Base-by-base conservation (phyloP, 2,329 filamentous ascomycete species). In the Trichoderma harzianum region DNA sequence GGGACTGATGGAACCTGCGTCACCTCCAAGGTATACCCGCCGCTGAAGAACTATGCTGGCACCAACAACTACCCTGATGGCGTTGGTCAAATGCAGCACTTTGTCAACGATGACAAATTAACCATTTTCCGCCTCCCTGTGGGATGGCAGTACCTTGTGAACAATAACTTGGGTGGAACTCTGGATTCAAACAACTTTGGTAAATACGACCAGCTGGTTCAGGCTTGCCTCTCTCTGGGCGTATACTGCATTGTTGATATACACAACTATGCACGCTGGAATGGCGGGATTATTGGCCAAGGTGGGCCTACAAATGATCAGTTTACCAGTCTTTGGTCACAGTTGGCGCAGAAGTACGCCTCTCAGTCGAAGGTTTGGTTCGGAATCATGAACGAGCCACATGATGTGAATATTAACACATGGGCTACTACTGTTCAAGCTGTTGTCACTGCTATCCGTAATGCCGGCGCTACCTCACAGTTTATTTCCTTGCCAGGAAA, bases 331-430 rank as follows among this genome's bases (percentile, higher is more conserved):
- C 79, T 91, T 7, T 92, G 89, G 90, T 78, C 77, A 2, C 82
- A 86, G 71, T 77, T 89, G 4, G 90, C 90, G 82, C 24, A 55
- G 3, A 69, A 69, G 14, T 69, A 69, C 14, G 65, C 65, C 79
- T 2, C 87, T 88, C 78, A 91, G 91, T 78, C 11, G 79, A 87
- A 69, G 76, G 81, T 39, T 86, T 86, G 53, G 80, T 91, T 91
- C 75, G 89, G 88, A 24, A 77, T 92, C 58, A 91, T 91, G 89
- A 92, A 92, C 79, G 90, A 89, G 80, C 89, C 90, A 16, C 87
- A 90, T 77, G 85, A 88, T 70, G 80, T 86, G 69, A 83, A 88
- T 74, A 83, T 90, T 74, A 78, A 76, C 55, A 79, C 79, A 1
- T 91, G 90, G 90, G 88, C 86, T 0, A 78, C 82, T 2, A 88